A percentile compares a stretch with the other conserved stretches of the same genome.
phyloP scores from a whole-genome alignment of 805 yeast species.

The Lipomyces starkeyi region DNA sequence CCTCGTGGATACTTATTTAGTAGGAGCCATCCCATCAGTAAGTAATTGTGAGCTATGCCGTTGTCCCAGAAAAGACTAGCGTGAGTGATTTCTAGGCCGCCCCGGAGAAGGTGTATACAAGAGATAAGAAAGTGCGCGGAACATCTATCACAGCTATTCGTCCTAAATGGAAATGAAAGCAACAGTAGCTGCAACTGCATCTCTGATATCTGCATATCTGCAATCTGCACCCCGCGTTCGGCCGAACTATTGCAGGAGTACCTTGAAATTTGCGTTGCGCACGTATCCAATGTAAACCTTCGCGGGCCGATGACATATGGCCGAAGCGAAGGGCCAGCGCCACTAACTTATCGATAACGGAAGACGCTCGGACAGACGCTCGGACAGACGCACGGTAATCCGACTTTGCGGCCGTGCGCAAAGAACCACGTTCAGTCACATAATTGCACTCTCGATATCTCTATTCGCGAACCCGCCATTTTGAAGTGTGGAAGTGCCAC shows the following conservation, averaged over 20 bases:
- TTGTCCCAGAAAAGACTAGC: background rate
- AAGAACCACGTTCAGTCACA: background rate
- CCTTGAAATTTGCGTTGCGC: background rate
- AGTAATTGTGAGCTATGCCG: background rate
- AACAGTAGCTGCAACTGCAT: too few relatives aligned
- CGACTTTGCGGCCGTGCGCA: too few relatives aligned
- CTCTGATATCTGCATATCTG: too few relatives aligned
- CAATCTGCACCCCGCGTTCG: too few relatives aligned
- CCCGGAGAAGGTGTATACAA: background rate
- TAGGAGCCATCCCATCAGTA: too few relatives aligned
- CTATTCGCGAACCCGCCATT: background rate
- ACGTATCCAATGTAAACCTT: background rate
- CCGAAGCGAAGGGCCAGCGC: background rate
- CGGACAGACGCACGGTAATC: background rate
- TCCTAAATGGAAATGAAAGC: too few relatives aligned
- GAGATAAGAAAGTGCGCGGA: conserved; percentile 1
- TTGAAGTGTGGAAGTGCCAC: background rate
- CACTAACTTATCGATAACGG: too few relatives aligned
- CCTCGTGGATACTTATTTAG: background rate
- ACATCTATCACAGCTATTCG: too few relatives aligned
- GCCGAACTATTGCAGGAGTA: too few relatives aligned
- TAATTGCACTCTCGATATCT: background rate
- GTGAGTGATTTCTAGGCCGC: background rate
- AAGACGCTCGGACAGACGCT: too few relatives aligned
- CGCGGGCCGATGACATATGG: background rate